Evolutionary conservation across 2,329 filamentous ascomycete genomes (phyloP), one percentile per base, ranked within the genome.

Genomic region (Aspergillus novofumigatus): DNA sequence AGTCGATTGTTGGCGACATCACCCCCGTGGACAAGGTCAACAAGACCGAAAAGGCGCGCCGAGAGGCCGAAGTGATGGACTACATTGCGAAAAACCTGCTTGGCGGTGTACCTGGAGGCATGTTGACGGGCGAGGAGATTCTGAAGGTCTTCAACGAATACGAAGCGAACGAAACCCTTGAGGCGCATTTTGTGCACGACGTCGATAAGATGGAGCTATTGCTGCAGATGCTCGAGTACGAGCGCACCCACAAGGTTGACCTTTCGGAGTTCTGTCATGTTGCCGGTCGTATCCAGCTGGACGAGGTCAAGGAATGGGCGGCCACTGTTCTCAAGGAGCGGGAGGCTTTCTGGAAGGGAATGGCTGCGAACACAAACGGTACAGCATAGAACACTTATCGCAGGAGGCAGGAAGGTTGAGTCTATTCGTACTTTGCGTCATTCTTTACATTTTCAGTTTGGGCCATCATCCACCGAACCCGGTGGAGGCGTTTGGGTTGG

Each of bases 201-300:
- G 85, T 99, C 58, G 94, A 99, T 77, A 97, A 97, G 86, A 86
- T 99, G 74, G 94, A 99, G 78, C 79, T 99, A 63, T 77, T 99
- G 59, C 78, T 96, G 69, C 94, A 99, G 79, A 97, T 97, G 90
- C 80, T 96, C 29, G 94, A 99, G 75, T 99, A 99, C 70, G 94
- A 99, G 83, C 87, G 89, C 67, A 77, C 81, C 11, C 80, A 85
- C 51, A 76, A 86, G 61, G 73, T 91, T 42, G 91, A 97, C 72
- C 78, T 99, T 52, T 85, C 88, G 53, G 94, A 99, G 77, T 97
- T 99, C 65, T 83, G 86, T 0, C 88, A 89, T 69, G 94, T 97
- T 2, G 84, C 89, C 8, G 81, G 78, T 49, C 85, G 84, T 65
- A 88, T 97, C 64, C 80, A 82, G 54, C 80, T 95, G 62, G 83